Evolutionary conservation across 2,329 filamentous ascomycete genomes (phyloP), one percentile per base, ranked within the genome.

Genomic region (Raffaelea ambrosiae): DNA sequence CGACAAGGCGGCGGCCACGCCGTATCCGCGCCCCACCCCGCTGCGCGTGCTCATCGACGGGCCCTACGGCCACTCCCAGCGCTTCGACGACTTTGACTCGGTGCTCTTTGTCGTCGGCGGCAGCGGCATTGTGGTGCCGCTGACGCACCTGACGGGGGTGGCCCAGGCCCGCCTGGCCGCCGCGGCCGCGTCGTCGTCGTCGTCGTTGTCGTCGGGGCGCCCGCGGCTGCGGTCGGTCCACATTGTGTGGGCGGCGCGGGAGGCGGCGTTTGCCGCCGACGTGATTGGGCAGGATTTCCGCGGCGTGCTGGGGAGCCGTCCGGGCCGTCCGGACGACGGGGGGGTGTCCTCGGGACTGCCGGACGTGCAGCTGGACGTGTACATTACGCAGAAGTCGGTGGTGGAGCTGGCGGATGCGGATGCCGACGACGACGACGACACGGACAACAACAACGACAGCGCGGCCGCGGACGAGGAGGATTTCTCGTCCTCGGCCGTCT

Each of bases 221-320:
- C n/a, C n/a, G 10, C 54, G 35, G 2, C 42, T 40, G 16, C 46
- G 40, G 23, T 8, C 16, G 11, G 43, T 56, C 16, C 50, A 21
- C 22, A 48, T 56, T 16, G 46, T 55, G n/a, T 56, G 54, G 54
- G 53, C 53, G 3, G 50, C 48, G 9, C 51, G 53, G n/a, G 52
- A 54, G 19, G 46, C 48, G 16, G 47, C 36, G 3, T 52, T 56
- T 35, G 47, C 51, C 3, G 48, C 44, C 9, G 41, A 47, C 13
- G 48, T 55, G 9, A 18, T 54, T 13, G 46, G 35, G 7, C 11
- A 46, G 1, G 51, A 54, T 19, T 40, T 54, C 3, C 19, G 14
- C 3, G 43, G 22, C 2, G 33, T 49, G 2, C 40, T 56, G 13
- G 43, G 5, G 8, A 10, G n/a, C n/a, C 31, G 33, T n/a, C n/a